phyloP scores from a whole-genome alignment of 345 rosid species.

The Brassica carinata region DNA sequence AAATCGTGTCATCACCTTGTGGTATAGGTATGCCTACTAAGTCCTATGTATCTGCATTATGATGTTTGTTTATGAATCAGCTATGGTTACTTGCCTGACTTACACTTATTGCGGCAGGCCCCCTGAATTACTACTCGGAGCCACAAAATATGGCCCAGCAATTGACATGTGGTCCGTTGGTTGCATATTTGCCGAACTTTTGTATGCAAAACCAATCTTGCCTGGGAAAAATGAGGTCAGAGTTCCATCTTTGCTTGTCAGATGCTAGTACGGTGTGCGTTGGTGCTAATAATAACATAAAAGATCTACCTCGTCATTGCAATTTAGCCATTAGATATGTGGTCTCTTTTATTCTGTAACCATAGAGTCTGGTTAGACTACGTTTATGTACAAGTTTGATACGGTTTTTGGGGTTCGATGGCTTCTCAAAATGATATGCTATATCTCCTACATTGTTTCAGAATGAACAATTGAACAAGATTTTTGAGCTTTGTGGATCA shows the following conservation, averaged over 20 bases:
- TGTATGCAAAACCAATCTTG: slow-evolving; percentile 87
- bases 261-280: not conserved
- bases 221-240: slow-evolving; percentile 93
- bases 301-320: slow-evolving; percentile 14
- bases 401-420: not conserved
- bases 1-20: slow-evolving; percentile 92
- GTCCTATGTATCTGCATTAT: slow-evolving; percentile 1
- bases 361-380: not conserved
- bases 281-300: slow-evolving; percentile 19
- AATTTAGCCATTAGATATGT: not conserved
- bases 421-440: not conserved
- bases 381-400: slow-evolving; percentile 2
- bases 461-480: slow-evolving; percentile 70
- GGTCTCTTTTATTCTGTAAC: slow-evolving; percentile 1
- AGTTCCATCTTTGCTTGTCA: not conserved
- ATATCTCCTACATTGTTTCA: slow-evolving; percentile 29
- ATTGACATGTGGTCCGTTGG: slow-evolving; percentile 99
- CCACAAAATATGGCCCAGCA: slow-evolving; percentile 95
- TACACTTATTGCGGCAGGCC: slow-evolving; percentile 54
- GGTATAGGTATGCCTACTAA: slow-evolving; percentile 76
- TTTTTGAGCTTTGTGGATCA: slow-evolving; percentile 71
- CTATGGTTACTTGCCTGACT: slow-evolving; percentile 25
- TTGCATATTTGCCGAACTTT: slow-evolving; percentile 96
- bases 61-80: slow-evolving; percentile 1
- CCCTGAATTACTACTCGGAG: slow-evolving; percentile 94